Evolutionary conservation across 2,329 filamentous ascomycete species (phyloP).

Genomic region (Cercospora zeae-maydis): DNA sequence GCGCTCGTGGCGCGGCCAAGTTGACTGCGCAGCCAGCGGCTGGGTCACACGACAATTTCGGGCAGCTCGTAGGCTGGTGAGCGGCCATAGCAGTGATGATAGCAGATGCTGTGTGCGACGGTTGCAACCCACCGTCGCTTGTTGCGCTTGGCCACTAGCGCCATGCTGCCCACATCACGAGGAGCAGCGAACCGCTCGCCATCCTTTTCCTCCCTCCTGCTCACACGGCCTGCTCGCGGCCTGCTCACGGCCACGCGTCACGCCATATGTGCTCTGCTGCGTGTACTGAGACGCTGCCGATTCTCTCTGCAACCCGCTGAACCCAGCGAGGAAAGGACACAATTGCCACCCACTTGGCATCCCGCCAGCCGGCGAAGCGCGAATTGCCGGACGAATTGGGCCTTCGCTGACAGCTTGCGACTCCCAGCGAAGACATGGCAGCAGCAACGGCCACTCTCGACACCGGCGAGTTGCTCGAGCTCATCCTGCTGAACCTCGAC

Average conservation of each 20-base stretch:
- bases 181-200: background rate
- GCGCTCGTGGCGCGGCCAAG: background rate
- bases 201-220: background rate
- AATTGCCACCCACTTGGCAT: background rate
- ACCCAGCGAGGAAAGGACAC: background rate
- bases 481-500: slow-evolving; percentile 22
- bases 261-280: background rate
- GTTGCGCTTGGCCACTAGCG: background rate
- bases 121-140: slow-evolving; percentile 7
- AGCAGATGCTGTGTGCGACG: too few species aligned
- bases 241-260: background rate
- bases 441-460: slow-evolving; percentile 13
- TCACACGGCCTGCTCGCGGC: background rate
- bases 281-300: background rate
- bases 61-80: slow-evolving; percentile 12
- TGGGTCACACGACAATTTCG: slow-evolving; percentile 5
- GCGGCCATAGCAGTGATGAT: background rate
- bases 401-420: background rate
- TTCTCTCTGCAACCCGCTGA: background rate
- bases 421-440: slow-evolving; percentile 3
- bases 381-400: background rate
- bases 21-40: background rate
- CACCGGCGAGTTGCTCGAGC: slow-evolving; percentile 20
- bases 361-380: background rate
- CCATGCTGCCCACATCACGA: slow-evolving; percentile 1